Base-by-base conservation (phyloP, 2,329 filamentous ascomycete genomes). In the Aureobasidium leucospermi region DNA sequence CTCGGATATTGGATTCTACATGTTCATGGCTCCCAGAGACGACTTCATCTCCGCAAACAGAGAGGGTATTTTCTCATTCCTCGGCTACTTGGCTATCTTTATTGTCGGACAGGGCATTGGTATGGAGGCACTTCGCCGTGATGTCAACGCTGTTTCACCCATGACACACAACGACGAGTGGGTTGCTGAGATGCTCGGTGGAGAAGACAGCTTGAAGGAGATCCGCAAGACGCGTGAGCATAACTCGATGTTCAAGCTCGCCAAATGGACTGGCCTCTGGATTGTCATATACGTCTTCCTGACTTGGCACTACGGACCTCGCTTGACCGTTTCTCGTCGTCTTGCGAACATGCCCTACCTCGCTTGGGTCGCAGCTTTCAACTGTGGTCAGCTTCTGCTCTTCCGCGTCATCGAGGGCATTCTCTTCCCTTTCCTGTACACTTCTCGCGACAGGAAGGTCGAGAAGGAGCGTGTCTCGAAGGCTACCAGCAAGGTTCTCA, bases 1-100 rank as follows among this genome's bases (percentile, higher is more conserved):
- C 59, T 95, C 90, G 0, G 75, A 78, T n/a, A 80, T 97, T 32
- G 91, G 94, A 68, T 81, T 83, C 8, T 97, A 86, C 70, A 87
- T 97, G 62, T 80, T 99, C 23, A 84, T 88, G 7, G 91, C 90
- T 0, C 89, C 90, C 6, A 85, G 94, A 4, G 85, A 81, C 0
- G 84, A 91, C 67, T 77, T 96, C 13, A 72, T 99, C 6, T 93
- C 90, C 1, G 89, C 91, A 79, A 99, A 99, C 70, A 83, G 93
- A 29, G 94, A 99, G 73, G 94, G 94, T 0, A 81, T 99, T n/a
- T 96, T 93, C 73, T 96, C 91, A 58, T 96, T 97, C 72, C 75
- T 89, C 52, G 94, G 94, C 4, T 99, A 99, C 70, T 81, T 99
- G 47, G 88, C 93, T 48, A 96, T 99, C 61, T 99, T 96, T 73